Conservation (phyloP, 1,139 yeast genomes). For the Yamadazyma trypodendri region DNA sequence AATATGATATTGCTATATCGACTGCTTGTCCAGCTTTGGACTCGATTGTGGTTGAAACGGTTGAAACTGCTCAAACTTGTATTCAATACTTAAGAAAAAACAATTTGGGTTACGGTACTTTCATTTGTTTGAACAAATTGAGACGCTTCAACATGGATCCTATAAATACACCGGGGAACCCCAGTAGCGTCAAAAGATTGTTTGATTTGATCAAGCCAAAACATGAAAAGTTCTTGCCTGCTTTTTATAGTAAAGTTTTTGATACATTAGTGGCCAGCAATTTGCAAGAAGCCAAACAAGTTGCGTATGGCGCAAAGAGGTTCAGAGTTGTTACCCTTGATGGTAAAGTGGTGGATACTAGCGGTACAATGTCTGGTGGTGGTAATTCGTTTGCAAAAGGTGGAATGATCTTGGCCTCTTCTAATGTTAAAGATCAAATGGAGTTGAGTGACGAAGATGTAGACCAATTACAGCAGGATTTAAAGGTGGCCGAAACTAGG, state of each 20-base stretch:
- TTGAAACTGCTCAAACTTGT: constrained; percentile 90
- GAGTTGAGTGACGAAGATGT: constrained; percentile 59
- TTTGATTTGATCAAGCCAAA: constrained; percentile 78
- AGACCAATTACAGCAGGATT: constrained; percentile 51
- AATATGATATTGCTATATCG: constrained; percentile 89
- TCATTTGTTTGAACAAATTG: constrained; percentile 75
- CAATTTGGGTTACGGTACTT: constrained; percentile 85
- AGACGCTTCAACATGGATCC: constrained; percentile 58
- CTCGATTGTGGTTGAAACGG: constrained; percentile 92
- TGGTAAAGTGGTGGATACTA: constrained; percentile 90
- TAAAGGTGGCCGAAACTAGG: constrained; percentile 54
- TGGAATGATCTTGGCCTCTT: constrained; percentile 52
- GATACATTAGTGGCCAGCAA: constrained; percentile 86
- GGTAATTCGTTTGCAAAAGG: constrained; percentile 69
- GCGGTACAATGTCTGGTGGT: constrained; percentile 98
- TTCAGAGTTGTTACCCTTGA: constrained; percentile 90
- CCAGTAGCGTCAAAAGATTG: constrained; percentile 74
- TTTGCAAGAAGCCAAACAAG: constrained; percentile 76
- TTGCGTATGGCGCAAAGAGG: constrained; percentile 80
- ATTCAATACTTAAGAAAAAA: constrained; percentile 83
- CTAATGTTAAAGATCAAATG: constrained; percentile 20
- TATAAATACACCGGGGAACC: constrained; percentile 64
- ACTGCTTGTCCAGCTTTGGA: constrained; percentile 93
- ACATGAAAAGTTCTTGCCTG: constrained; percentile 72
- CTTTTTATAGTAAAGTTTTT: constrained; percentile 81